Evolutionary conservation across 73 alveolate species (phyloP), one percentile per base, ranked within the genome.

Genomic region (Paramecium biaurelia): DNA sequence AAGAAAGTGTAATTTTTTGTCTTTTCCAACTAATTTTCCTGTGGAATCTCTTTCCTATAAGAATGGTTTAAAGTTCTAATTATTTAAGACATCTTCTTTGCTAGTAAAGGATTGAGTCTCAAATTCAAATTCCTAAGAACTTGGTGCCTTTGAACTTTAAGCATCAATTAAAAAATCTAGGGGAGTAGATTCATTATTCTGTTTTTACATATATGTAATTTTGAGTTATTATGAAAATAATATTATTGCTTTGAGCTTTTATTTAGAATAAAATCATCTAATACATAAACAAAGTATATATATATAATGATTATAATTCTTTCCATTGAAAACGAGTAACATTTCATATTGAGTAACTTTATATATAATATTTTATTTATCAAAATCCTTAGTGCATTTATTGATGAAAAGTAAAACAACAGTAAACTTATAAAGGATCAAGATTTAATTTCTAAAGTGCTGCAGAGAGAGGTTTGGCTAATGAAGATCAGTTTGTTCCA

Each of bases 61-160:
- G 47, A 79, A 79, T 79, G 90, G 76, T 24, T 79, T 79, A 34
- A 79, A 79, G 12, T 79, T 72, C 45, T 72, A 47, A 45, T 79
- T 41, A 23, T 23, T 30, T 11, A 45, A 20, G 26, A 42, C 28
- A 42, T 79, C 90, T 26, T 45, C 90, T 24, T 79, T 79, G 45
- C 90, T 79, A 42, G 90, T 79, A 34, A 79, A 79, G 9, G 90
- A 79, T 47, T 79, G n/a, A 4, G 90, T 79, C 47, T 79, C 90
- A 23, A 30, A 79, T 20, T 79, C 90, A 10, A 79, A 30, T 43
- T 79, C 90, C 30, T 79, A 12, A 5, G 90, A 79, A 42, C 90
- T 79, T 4, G 90, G 90, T 47, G 70, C 45, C 47, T 79, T 79
- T 4, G 76, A 42, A 47, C 70, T 41, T 11, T 41, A 79, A 24